These are phyloP conservation scores for Anastatica hierochuntica DNA, from an alignment of 345 rosid genomes.

Conservation along the genomic window DNA sequence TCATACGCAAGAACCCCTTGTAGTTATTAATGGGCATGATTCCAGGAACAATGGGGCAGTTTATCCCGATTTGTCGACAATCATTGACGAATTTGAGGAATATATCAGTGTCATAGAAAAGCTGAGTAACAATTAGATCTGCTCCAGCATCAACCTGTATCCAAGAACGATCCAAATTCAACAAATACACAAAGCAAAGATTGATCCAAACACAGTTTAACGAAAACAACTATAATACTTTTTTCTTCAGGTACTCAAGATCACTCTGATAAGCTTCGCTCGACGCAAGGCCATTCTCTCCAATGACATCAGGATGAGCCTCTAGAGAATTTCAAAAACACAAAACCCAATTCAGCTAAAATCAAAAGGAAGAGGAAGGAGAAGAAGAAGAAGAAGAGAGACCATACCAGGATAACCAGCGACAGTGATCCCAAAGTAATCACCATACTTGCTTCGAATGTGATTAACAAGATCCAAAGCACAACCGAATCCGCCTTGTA, in stretches of 20 bases:
- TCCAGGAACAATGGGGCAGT: constrained; percentile 89
- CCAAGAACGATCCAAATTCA: not conserved
- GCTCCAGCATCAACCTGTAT: constrained; percentile 93
- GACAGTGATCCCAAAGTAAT: constrained; percentile 91
- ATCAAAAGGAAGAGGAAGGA: not conserved
- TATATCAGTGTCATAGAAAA: constrained; percentile 83
- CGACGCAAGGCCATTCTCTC: constrained; percentile 56
- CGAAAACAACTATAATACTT: constrained; percentile 30
- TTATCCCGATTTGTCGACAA: constrained; percentile 82
- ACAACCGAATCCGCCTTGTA: constrained; percentile 86
- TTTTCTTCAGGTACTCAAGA: constrained; percentile 79
- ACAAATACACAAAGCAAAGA: not conserved
- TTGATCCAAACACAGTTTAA: not conserved
- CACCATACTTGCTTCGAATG: constrained; percentile 59
- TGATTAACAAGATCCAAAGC: constrained; percentile 94
- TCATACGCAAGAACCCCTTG: constrained; percentile 87
- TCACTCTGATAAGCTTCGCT: constrained; percentile 64
- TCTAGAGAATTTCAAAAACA: constrained; percentile 29
- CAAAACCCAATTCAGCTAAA: not conserved
- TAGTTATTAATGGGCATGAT: constrained; percentile 95
- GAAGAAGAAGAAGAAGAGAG: not conserved
- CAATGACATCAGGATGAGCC: constrained; percentile 92
- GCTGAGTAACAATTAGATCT: constrained; percentile 74
- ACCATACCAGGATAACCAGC: constrained; percentile 92
- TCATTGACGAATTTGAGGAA: constrained; percentile 91